Evolutionary conservation across 768 basidiomycete genomes (phyloP), one percentile per base, ranked within the genome.

Genomic region (Trametes cinnabarina): DNA sequence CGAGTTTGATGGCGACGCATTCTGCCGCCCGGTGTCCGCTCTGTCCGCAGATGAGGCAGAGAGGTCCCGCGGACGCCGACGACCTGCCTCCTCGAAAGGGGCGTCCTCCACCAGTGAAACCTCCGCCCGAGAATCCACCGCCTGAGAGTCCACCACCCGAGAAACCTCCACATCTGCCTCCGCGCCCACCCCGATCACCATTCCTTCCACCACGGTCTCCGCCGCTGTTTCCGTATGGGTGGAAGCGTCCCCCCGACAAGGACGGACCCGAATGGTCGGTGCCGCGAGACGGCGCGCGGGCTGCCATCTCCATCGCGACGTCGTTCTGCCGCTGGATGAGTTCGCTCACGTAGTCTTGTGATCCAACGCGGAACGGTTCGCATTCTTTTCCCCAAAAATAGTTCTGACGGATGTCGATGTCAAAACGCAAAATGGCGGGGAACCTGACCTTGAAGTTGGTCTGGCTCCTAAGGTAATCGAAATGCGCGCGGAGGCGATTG

Each of bases 1-100:
- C 32, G 1, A 47, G n/a, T 19, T 20, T 22, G 22, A 30, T 44
- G 23, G 47, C 47, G 14, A 41, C 46, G 26, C 56, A 57, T 1
- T 12, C 25, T 15, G 35, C 50, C 1, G 56, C 56, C 9, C 48
- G 47, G 32, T 57, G 56, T 11, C 56, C 56, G 48, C 41, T 51
- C 32, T n/a, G 15, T 17, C 23, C 50, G 42, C 56, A 51, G 56
- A 57, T 35, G 56, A 57, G 49, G 49, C 49, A 57, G 43, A 51
- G 48, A 20, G 52, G 32, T 12, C 28, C 52, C 11, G 52, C 52
- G 42, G 52, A 32, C 28, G 42, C 12, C 12, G 44, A 12, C 10
- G 41, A 25, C 43, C 53, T 55, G 53, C 32, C 40, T 23, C 23
- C 7, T 40, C 43, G 41, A 44, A 34, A 43, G 42, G 32, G n/a